These are phyloP conservation scores for Candida silvicultrix DNA, from an alignment of 805 yeast genomes.

Conservation along the genomic window DNA sequence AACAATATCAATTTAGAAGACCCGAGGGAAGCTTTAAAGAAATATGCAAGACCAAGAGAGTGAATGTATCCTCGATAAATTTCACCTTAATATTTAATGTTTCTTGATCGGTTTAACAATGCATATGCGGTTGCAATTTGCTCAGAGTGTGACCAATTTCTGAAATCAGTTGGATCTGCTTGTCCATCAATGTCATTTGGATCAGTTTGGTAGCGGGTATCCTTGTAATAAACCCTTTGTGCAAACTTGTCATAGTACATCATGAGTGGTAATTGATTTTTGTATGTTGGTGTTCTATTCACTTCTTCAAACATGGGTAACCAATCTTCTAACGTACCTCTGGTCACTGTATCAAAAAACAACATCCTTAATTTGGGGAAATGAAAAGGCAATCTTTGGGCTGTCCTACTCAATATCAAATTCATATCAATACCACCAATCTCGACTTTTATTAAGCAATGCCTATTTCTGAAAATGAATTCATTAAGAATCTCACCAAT, in stretches of 20 bases:
- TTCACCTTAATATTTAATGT: constrained; percentile 3
- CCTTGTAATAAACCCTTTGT: constrained; percentile 9
- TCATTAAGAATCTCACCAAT: constrained; percentile 4
- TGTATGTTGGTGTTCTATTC: constrained; percentile 7
- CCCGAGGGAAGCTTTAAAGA: neutral
- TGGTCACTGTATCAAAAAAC: constrained; percentile 21
- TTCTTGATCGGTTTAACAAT: neutral
- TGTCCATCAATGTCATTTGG: too few species aligned
- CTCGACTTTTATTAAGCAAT: constrained; percentile 11
- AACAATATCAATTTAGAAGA: neutral
- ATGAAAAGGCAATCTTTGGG: neutral
- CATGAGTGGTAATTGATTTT: constrained; percentile 9
- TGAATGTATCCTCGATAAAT: neutral
- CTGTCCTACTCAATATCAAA: constrained; percentile 8
- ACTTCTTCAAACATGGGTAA: constrained; percentile 9
- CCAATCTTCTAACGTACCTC: constrained; percentile 15
- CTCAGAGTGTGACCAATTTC: constrained; percentile 4
- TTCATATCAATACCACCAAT: constrained; percentile 14
- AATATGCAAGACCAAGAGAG: neutral
- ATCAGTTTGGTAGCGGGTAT: neutral
- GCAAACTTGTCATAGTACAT: constrained; percentile 14
- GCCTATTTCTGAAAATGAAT: constrained; percentile 2
- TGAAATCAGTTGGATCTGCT: constrained; percentile 2
- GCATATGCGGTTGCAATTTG: constrained; percentile 4
- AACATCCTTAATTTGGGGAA: constrained; percentile 19